These are phyloP conservation scores for Amylostereum chailletii DNA, from an alignment of 1,284 basidiomycete species.

Conservation along the genomic window DNA sequence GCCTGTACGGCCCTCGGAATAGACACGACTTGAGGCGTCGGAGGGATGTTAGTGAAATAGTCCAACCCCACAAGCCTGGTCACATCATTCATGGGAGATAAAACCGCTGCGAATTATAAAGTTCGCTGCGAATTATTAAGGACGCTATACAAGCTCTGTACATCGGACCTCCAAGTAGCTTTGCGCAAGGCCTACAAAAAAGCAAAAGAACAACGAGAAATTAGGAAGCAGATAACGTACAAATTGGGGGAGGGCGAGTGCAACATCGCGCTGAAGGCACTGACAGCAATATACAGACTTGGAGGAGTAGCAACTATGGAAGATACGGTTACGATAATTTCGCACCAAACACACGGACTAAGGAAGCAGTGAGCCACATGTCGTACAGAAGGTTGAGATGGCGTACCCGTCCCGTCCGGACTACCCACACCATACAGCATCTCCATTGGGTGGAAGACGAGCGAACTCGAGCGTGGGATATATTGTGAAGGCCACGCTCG, in stretches of 20 bases:
- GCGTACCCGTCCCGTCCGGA: constrained; percentile 63
- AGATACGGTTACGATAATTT: background rate
- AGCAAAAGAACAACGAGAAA: background rate
- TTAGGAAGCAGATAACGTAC: background rate
- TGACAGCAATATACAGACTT: background rate
- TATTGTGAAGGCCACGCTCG: constrained; percentile 47
- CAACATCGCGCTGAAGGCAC: background rate
- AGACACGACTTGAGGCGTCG: too few relatives aligned
- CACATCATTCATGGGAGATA: too few relatives aligned
- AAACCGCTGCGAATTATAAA: too few relatives aligned
- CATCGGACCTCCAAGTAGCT: too few relatives aligned
- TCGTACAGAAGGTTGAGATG: background rate
- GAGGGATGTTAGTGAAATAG: too few relatives aligned
- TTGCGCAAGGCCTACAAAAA: too few relatives aligned
- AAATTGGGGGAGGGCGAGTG: background rate
- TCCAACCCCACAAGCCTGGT: too few relatives aligned
- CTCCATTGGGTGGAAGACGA: constrained; percentile 73
- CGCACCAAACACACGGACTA: background rate
- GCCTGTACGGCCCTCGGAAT: too few relatives aligned
- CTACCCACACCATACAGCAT: constrained; percentile 72
- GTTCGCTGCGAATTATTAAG: too few relatives aligned
- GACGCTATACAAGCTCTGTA: too few relatives aligned
- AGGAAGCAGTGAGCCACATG: background rate
- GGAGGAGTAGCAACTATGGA: background rate
- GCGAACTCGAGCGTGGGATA: constrained; percentile 53